These are phyloP conservation scores for Leersia perrieri DNA, from an alignment of 176 grass and related monocot genomes.

Conservation along the genomic window DNA sequence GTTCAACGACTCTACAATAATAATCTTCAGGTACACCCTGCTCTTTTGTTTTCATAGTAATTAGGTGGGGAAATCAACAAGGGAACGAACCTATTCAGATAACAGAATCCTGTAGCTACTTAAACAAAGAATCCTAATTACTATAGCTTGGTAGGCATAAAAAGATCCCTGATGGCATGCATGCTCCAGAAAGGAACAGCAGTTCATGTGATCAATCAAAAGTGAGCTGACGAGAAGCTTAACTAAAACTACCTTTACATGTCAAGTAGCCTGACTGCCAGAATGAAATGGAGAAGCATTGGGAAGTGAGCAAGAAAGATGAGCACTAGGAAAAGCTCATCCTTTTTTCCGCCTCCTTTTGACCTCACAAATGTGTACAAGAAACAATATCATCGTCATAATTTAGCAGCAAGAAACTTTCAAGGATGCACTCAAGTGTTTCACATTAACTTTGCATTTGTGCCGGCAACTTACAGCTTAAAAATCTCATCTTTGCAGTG, in stretches of 20 bases:
- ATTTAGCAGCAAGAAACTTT: not conserved
- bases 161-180: not conserved
- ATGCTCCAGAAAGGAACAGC: not conserved
- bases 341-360: not conserved
- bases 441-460: not conserved
- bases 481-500: not conserved
- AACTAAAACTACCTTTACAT: slow-evolving; percentile 1
- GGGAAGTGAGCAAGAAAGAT: slow-evolving; percentile 15
- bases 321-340: slow-evolving; percentile 8
- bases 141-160: not conserved
- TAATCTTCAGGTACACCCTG: not conserved
- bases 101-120: not conserved
- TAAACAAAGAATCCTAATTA: not conserved
- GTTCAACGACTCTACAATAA: not conserved
- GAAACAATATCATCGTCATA: not conserved
- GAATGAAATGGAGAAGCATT: not conserved
- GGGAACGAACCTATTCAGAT: not conserved
- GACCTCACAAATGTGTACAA: slow-evolving; percentile 16
- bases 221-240: slow-evolving; percentile 19
- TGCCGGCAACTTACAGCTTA: not conserved
- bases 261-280: not conserved
- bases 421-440: not conserved
- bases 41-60: not conserved
- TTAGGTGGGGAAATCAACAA: not conserved
- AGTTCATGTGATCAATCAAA: not conserved